phyloP scores from a whole-genome alignment of 441 rosid species.

The Adansonia madagascariensis region DNA sequence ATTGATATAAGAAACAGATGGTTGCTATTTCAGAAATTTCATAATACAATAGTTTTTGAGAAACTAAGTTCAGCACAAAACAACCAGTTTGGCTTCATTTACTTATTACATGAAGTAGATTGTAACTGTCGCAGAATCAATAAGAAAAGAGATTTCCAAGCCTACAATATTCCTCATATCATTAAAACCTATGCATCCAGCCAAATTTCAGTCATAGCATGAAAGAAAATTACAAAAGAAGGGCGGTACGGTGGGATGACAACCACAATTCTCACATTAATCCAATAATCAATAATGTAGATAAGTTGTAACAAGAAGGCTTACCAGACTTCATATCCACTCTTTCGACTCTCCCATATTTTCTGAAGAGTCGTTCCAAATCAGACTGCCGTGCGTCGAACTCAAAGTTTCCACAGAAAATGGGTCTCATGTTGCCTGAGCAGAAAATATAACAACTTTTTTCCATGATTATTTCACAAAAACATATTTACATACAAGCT shows the following conservation, averaged over 20 bases:
- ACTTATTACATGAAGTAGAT: not conserved
- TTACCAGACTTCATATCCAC: slow-evolving; percentile 94
- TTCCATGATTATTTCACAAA: slow-evolving; percentile 9
- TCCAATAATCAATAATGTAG: not conserved
- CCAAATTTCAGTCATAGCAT: not conserved
- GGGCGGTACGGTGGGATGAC: not conserved
- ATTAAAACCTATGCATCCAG: not conserved
- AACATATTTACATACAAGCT: not conserved
- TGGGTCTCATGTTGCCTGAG: slow-evolving; percentile 66
- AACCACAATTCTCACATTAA: not conserved
- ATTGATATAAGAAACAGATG: slow-evolving; percentile 1
- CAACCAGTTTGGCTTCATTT: not conserved
- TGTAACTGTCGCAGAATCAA: not conserved
- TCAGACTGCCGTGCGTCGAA: slow-evolving; percentile 91
- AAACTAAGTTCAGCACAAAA: slow-evolving; percentile 5
- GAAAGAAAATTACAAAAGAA: not conserved
- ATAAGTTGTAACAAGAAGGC: slow-evolving; percentile 8
- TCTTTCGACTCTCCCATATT: slow-evolving; percentile 86
- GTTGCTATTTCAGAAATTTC: not conserved
- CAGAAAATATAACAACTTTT: not conserved
- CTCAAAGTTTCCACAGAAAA: slow-evolving; percentile 94
- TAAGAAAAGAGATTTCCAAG: not conserved
- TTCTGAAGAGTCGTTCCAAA: slow-evolving; percentile 82
- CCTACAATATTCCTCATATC: not conserved
- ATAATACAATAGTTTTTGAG: not conserved